Evolutionary conservation across 1,139 yeast genomes (phyloP).

Genomic region (Candida sp.): DNA sequence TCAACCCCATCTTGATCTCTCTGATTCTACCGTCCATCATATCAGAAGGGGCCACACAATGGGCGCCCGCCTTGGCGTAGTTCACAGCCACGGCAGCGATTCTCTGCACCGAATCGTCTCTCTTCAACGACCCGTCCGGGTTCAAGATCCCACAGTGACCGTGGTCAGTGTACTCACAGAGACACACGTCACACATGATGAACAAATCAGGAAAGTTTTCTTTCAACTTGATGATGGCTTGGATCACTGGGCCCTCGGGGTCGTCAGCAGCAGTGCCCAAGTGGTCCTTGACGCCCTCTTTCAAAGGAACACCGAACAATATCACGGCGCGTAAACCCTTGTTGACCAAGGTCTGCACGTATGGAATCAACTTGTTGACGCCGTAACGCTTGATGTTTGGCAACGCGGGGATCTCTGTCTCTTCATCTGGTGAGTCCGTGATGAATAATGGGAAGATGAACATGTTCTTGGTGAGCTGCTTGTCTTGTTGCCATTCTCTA

Average conservation of each 20-base stretch:
- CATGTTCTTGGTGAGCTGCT: constrained; percentile 85
- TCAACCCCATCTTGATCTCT: constrained; percentile 86
- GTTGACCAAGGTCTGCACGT: constrained; percentile 66
- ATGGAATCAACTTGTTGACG: constrained; percentile 75
- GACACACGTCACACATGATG: constrained; percentile 93
- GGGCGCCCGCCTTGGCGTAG: constrained; percentile 95
- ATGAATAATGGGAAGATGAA: constrained; percentile 93
- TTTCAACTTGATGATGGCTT: constrained; percentile 68
- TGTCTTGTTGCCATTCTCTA: constrained; percentile 90
- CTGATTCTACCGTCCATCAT: constrained; percentile 97
- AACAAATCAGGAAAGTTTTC: constrained; percentile 78
- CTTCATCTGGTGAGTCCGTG: constrained; percentile 84
- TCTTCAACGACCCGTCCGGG: constrained; percentile 84
- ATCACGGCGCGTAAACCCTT: constrained; percentile 90
- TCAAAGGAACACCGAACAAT: constrained; percentile 89
- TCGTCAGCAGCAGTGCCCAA: constrained; percentile 94
- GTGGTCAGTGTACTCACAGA: constrained; percentile 95
- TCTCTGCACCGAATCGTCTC: constrained; percentile 77
- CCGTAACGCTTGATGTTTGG: constrained; percentile 94
- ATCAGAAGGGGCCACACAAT: constrained; percentile 97
- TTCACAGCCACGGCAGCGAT: constrained; percentile 95
- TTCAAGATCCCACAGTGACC: constrained; percentile 96
- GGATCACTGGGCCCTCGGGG: constrained; percentile 94
- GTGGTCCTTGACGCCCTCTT: constrained; percentile 75
- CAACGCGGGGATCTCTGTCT: constrained; percentile 68